Evolutionary conservation across 345 rosid genomes (phyloP), one percentile per base, ranked within the genome.

Genomic region (Eucalyptus sp.): DNA sequence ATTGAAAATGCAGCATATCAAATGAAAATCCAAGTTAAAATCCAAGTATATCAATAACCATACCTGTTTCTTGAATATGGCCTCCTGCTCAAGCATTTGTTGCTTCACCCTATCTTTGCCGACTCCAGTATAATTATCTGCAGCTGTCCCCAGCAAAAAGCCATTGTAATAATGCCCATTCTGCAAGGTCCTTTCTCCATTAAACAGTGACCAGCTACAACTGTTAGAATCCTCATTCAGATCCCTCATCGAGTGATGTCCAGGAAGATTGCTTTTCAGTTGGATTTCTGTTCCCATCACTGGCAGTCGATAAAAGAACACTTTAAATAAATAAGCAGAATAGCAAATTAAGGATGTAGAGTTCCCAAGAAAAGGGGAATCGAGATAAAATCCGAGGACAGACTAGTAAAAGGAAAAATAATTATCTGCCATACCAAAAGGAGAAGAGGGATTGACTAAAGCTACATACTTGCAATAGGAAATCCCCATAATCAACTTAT

Each of bases 271-370:
- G 94, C 97, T 94, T 94, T 97, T 95, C 89, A 93, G 89, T 89
- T 96, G 96, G 87, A 94, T 96, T 91, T 93, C 93, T 90, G 96
- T 93, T 95, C 98, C 97, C 96, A 95, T 98, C 90, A 95, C 98
- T 96, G 87, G 81, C 46, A 93, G 81, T 24, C 60, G 86, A 51
- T 52, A 43, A 87, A 90, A 85, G 90, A 89, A 89, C 31, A 71
- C 44, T 25, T 80, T 14, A 44, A 87, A 66, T 41, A 33, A 48
- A 58, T 48, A 51, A 31, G 86, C 44, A 66, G 88, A 86, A 88
- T 54, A 37, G 33, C 43, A 50, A 5, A n/a, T n/a, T 15, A 22
- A 86, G 85, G 79, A 49, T 46, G 79, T 44, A 50, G 50, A 87
- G 58, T 50, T 41, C 51, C 29, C 13, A 48, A 68, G 62, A 44